Evolutionary conservation across 495 filamentous ascomycete species (phyloP), one percentile per base, ranked within the genome.

Genomic region (Aspergillus bridgeri): DNA sequence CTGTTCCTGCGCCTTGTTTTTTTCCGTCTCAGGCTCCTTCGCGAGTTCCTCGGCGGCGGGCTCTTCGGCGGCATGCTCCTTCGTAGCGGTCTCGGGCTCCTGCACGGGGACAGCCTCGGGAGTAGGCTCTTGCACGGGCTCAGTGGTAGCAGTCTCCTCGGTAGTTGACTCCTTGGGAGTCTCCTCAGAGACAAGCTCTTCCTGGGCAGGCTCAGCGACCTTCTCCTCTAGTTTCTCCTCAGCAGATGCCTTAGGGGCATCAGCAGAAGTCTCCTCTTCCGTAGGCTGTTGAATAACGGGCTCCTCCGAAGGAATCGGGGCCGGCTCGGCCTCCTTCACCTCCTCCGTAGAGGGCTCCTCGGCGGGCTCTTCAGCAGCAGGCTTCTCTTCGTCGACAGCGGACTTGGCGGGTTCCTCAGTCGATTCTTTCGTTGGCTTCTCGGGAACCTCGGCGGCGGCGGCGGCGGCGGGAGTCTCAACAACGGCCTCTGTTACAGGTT

Each of bases 151-250:
- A 24, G 54, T 20, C 19, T 64, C 53, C 22, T 53, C 62, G 38
- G 48, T 54, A 3, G 38, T 29, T 4, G 38, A 42, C 19, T 29
- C 25, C 21, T 23, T 29, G 22, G 48, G 8, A 18, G 48, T 27
- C 42, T 54, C 42, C 6, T 17, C 52, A 22, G 52, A 5, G 6
- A 47, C 23, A 2, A 60, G 51, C 22, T 66, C 59, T 33, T 61
- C 61, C 1, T 52, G 54, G 6, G 53, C 52, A 13, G 50, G 54
- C 47, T 62, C 61, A 8, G 45, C 58, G 7, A 48, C 53, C 20
- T 48, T 44, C 47, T 61, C 59, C 13, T 60, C 56, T 8, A 44
- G 25, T 17, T 60, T 54, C 42, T 66, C 64, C 15, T 18, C 23
- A 17, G 23, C 17, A 48, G 23, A 17, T 19, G 51, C 48, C 45